phyloP scores from a whole-genome alignment of 345 rosid genomes.

The Melaleuca quinquenervia region DNA sequence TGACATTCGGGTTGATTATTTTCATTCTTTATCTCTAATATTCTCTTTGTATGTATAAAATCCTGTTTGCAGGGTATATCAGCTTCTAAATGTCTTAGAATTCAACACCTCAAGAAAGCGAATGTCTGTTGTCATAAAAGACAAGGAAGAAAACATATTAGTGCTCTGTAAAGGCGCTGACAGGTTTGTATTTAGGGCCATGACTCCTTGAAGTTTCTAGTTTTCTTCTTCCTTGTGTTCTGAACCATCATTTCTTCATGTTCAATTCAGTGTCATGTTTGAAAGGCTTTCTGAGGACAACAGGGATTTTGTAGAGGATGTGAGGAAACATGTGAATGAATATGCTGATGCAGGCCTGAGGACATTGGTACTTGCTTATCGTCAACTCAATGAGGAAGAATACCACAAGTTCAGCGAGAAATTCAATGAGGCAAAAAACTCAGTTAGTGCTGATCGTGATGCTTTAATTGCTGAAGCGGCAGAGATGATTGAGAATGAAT shows the following conservation, averaged over 20 bases:
- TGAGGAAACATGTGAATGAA: slow-evolving; percentile 54
- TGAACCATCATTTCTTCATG: background rate
- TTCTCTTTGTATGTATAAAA: background rate
- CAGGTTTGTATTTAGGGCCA: slow-evolving; percentile 34
- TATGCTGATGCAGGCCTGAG: slow-evolving; percentile 94
- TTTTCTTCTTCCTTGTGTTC: background rate
- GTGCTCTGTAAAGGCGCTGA: slow-evolving; percentile 86
- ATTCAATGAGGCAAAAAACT: slow-evolving; percentile 59
- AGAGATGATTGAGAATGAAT: slow-evolving; percentile 58
- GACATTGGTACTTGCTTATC: slow-evolving; percentile 77
- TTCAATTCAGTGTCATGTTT: slow-evolving; percentile 64
- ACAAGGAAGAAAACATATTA: slow-evolving; percentile 51
- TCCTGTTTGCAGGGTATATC: slow-evolving; percentile 47
- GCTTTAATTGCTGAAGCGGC: slow-evolving; percentile 37
- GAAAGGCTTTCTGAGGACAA: slow-evolving; percentile 59
- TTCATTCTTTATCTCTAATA: background rate
- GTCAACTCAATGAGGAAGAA: slow-evolving; percentile 65
- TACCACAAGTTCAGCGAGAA: slow-evolving; percentile 37
- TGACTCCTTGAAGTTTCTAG: background rate
- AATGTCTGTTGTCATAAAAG: slow-evolving; percentile 81
- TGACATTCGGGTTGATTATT: background rate
- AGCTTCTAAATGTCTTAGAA: slow-evolving; percentile 62
- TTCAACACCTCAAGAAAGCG: slow-evolving; percentile 77
- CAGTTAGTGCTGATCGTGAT: slow-evolving; percentile 59
- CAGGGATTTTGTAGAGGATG: slow-evolving; percentile 41